Evolutionary conservation across 1,139 yeast genomes (phyloP).

Genomic region (Debaryomyces psychrophilus): DNA sequence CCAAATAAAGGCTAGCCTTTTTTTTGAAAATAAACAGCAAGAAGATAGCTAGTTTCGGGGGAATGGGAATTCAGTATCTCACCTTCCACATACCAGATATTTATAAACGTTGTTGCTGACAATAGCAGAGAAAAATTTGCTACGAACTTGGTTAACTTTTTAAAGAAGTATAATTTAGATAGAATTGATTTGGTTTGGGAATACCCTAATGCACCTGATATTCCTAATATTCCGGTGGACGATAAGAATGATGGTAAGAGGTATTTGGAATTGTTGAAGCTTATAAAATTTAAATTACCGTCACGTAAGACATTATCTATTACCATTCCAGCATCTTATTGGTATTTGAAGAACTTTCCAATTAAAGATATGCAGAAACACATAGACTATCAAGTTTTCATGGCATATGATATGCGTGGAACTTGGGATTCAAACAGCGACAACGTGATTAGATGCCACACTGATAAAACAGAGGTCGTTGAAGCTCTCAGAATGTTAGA

Average conservation of each 20-base stretch:
- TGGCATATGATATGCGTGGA: slow-evolving; percentile 24
- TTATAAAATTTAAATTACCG: slow-evolving; percentile 17
- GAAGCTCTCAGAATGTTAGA: slow-evolving; percentile 18
- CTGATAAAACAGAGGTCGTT: slow-evolving; percentile 13
- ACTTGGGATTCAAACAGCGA: slow-evolving; percentile 16
- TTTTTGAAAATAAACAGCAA: slow-evolving; percentile 18
- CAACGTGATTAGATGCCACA: slow-evolving; percentile 19
- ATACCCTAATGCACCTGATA: slow-evolving; percentile 20
- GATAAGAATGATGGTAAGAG: slow-evolving; percentile 17
- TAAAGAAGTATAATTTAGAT: slow-evolving; percentile 20
- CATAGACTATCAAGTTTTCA: slow-evolving; percentile 21
- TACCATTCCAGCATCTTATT: slow-evolving; percentile 21
- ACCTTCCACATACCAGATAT: slow-evolving; percentile 14
- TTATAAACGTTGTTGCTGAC: slow-evolving; percentile 16
- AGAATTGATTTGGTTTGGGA: slow-evolving; percentile 29
- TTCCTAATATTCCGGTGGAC: slow-evolving; percentile 18
- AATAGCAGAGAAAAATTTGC: slow-evolving; percentile 19
- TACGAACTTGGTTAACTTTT: slow-evolving; percentile 17
- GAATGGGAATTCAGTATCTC: slow-evolving; percentile 19
- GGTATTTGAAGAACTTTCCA: slow-evolving; percentile 18
- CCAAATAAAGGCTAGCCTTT: slow-evolving; percentile 5
- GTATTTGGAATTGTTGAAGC: slow-evolving; percentile 17
- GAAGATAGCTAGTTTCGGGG: slow-evolving; percentile 21
- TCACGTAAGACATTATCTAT: slow-evolving; percentile 24
- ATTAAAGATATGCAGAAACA: slow-evolving; percentile 18